Evolutionary conservation across 352 stramenopile species (phyloP), one percentile per base, ranked within the genome.

Genomic region (Sclerospora graminicola): DNA sequence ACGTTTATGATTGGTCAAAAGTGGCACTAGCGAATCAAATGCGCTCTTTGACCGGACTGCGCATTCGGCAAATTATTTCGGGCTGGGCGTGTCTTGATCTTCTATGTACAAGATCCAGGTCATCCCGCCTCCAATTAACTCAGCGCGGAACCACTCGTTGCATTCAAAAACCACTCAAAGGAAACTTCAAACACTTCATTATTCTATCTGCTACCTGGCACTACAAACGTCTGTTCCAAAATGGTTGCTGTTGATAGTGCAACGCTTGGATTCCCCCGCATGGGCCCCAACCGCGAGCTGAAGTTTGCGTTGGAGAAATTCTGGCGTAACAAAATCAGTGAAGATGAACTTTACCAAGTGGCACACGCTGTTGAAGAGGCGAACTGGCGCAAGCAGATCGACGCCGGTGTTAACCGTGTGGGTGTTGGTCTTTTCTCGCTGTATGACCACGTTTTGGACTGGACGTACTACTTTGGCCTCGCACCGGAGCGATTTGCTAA

Each of bases 301-400:
- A 97, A 97, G 78, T 96, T 95, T 54, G 83, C 83, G 4, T 60
- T 97, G 11, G 89, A 97, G 58, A 94, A 94, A 60, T 94, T 90
- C 64, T 97, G 89, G 89, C 81, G 82, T 50, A 66, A 80, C 42
- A 83, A 85, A 46, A 65, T 93, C 40, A 69, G 42, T 28, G 68
- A 92, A 55, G 51, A 79, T n/a, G 83, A 92, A 54, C 73, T 96
- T 24, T 80, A 77, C 41, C 51, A 59, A 26, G 67, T 89, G 10
- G 84, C 82, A 6, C 51, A 82, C 51, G 30, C 58, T 4, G 76
- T 96, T 1, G 83, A 96, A 51, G 65, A 87, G 20, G 53, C 65
- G 54, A 90, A 89, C 51, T 97, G 88, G 88, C 49, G 66, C 27
- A 71, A 89, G 40, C 88, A 97, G 63, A 20, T 84, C 13, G 73